Conservation (phyloP, 2,329 filamentous ascomycete genomes). For the Hortaea werneckii region DNA sequence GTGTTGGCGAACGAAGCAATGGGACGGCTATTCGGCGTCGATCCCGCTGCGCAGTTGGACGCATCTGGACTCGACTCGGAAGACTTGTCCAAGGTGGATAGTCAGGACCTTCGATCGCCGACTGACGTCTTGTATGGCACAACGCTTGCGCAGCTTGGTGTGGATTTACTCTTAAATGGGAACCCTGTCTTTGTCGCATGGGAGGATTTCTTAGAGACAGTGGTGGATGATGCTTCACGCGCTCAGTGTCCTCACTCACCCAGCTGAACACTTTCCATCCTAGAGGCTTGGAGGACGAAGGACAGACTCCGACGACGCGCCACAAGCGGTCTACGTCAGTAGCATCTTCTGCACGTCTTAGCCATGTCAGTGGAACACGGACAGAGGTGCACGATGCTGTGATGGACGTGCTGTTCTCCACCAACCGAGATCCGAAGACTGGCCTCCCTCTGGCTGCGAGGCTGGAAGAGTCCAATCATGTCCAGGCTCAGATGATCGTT, state of each 20-base stretch:
- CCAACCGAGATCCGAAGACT: conserved; percentile 30
- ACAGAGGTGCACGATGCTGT: conserved; percentile 48
- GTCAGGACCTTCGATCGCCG: conserved; percentile 29
- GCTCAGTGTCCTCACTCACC: conserved; percentile 17
- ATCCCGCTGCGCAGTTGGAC: conserved; percentile 21
- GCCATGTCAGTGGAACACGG: conserved; percentile 23
- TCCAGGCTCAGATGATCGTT: conserved; percentile 65
- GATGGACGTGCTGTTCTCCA: conserved; percentile 57
- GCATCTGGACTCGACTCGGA: conserved; percentile 4
- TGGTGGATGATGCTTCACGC: conserved; percentile 30
- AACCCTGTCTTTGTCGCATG: conserved; percentile 41
- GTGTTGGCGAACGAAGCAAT: conserved; percentile 67
- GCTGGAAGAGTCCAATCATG: conserved; percentile 22
- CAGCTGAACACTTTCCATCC: conserved; percentile 19
- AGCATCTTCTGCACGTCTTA: conserved; percentile 3
- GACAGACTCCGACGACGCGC: conserved; percentile 9
- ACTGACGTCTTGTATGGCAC: conserved; percentile 55
- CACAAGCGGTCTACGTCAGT: conserved; percentile 13
- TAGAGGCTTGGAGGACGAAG: conserved; percentile 9
- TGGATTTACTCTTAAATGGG: conserved; percentile 64
- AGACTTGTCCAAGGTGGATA: conserved; percentile 6
- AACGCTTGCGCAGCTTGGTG: conserved; percentile 57
- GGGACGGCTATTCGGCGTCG: conserved; percentile 56
- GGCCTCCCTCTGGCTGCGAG: conserved; percentile 29
- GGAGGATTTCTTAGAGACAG: conserved; percentile 38